Evolutionary conservation across 257 asterid species (phyloP).

Genomic region (Cinchona pubescens): DNA sequence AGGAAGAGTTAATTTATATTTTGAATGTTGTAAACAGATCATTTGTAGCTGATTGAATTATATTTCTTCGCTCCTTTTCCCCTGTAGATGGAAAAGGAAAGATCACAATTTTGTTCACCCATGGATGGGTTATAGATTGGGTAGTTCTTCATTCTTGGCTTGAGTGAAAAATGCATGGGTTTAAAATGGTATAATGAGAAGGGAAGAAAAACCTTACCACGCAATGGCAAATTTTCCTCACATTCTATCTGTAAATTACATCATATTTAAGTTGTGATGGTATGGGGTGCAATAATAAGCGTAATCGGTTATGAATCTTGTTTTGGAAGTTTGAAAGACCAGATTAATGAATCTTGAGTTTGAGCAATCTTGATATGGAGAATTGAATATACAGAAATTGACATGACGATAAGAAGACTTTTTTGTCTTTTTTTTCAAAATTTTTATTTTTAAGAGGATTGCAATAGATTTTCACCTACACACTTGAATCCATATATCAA

Average conservation of each 20-base stretch:
- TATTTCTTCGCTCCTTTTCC: not conserved
- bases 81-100: not conserved
- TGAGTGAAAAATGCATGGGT: not conserved
- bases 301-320: not conserved
- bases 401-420: no score
- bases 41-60: not conserved
- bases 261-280: not conserved
- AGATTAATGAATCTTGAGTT: not conserved
- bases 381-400: no score
- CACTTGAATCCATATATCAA: no score
- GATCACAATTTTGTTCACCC: not conserved
- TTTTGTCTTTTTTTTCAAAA: no score
- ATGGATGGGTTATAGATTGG: not conserved
- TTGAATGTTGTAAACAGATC: conserved; percentile 5
- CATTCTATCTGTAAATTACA: not conserved
- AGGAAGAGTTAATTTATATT: conserved; percentile 74
- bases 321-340: not conserved
- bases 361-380: not conserved
- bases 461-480: no score
- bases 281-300: not conserved
- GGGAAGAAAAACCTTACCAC: not conserved
- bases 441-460: no score
- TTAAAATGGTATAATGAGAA: not conserved
- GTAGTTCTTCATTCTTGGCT: not conserved
- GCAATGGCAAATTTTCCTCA: not conserved